Base-by-base conservation (phyloP, 2,329 filamentous ascomycete genomes). In the Fusarium tanahbumbuense region DNA sequence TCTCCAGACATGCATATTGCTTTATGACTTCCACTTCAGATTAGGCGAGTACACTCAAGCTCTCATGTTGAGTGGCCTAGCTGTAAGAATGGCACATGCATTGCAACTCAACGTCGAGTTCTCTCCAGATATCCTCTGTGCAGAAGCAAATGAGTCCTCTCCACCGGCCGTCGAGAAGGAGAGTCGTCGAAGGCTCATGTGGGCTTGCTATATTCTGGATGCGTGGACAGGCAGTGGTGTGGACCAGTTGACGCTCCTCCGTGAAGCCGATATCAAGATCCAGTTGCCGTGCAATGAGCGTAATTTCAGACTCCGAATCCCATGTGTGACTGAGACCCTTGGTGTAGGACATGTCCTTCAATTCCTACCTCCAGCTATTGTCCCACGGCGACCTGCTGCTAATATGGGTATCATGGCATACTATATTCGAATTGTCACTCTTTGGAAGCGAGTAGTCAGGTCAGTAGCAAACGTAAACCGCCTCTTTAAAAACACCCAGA, bases 381-480 rank as follows among this genome's bases (percentile, higher is more conserved):
- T 82, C 22, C 80, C 80, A 40, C 76, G 78, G 34, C 77, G 78
- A 23, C 80, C 80, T 13, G 80, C 79, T n/a, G 76, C 78, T 50
- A 82, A 81, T 58, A 82, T 82, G 80, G 81, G 81, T 20, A 81
- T 82, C 64, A 82, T 82, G 80, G 79, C 81, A 12, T 81, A 82
- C 64, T 82, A 82, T 59, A 80, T 82, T 53, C 78, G 80, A 49
- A 79, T 82, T 11, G 79, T 82, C 5, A 77, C 80, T 10, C 72
- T 82, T 7, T 81, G 81, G 79, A 82, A 82, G 60, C 73, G 78
- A 15, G 80, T 82, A 18, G 78, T 81, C 27, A 75, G 78, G 76
- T 80, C 63, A 16, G 71, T 74, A 70, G 70, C 61, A 56, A 58
- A 56, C n/a, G 47, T 45, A 49, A 54, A 45, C 42, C 6, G 4